Conservation (phyloP, 2,329 filamentous ascomycete species). For the Xylariaceae sp. region DNA sequence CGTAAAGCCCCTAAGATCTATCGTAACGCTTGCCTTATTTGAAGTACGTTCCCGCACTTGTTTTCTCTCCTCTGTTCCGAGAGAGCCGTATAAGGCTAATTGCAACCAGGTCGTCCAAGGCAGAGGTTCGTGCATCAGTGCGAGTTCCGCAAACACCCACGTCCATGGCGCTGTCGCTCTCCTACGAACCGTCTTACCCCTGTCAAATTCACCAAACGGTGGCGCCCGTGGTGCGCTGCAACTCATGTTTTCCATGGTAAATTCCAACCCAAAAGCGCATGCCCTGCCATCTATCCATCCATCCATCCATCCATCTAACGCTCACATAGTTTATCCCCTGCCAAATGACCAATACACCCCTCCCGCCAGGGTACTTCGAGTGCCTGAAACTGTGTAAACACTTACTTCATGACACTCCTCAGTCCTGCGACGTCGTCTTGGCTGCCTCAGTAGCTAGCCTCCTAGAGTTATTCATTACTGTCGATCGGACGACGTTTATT, state of each 20-base stretch:
- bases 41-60: constrained; percentile 40
- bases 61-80: background rate
- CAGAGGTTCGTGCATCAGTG: constrained; percentile 42
- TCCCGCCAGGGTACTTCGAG: constrained; percentile 41
- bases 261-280: constrained; percentile 1
- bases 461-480: constrained; percentile 35
- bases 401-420: constrained; percentile 30
- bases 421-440: constrained; percentile 38
- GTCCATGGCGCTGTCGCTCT: constrained; percentile 55
- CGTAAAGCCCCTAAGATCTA: constrained; percentile 40
- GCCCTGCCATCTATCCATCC: constrained; percentile 9
- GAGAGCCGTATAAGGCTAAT: constrained; percentile 15
- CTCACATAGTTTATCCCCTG: constrained; percentile 40
- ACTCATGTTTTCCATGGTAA: constrained; percentile 51
- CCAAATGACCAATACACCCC: constrained; percentile 34
- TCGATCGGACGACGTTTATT: constrained; percentile 32
- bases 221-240: constrained; percentile 50
- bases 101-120: constrained; percentile 33
- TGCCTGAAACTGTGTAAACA: constrained; percentile 37
- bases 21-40: constrained; percentile 56
- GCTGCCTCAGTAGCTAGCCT: constrained; percentile 38
- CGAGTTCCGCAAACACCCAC: constrained; percentile 51
- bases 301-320: background rate
- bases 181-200: constrained; percentile 42
- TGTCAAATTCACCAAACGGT: constrained; percentile 34